These are phyloP conservation scores for Cordyceps fumosorosea DNA, from an alignment of 2,329 filamentous ascomycete species.

Conservation along the genomic window DNA sequence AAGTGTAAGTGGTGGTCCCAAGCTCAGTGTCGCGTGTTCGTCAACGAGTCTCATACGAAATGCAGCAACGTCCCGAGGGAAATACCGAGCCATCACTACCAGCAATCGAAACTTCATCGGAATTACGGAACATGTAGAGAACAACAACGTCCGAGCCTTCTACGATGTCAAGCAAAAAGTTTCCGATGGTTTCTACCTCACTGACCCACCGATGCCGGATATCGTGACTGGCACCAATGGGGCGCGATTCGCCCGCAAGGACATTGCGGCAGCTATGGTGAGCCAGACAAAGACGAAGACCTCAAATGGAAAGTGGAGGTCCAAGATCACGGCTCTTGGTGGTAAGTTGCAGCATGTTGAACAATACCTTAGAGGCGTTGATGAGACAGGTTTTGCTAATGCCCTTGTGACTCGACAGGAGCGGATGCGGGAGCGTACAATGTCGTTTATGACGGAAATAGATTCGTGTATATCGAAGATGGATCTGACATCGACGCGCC, in stretches of 20 bases:
- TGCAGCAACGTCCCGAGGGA: neutral
- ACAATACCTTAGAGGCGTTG: too few relatives aligned
- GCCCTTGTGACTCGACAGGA: too few relatives aligned
- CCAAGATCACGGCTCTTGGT: too few relatives aligned
- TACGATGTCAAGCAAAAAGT: neutral
- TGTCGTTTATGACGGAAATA: too few relatives aligned
- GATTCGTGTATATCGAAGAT: too few relatives aligned
- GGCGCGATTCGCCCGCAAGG: neutral
- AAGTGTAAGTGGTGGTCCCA: neutral
- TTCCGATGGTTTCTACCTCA: neutral
- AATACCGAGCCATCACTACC: neutral
- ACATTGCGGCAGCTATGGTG: neutral
- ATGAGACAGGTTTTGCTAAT: neutral
- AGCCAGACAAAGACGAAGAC: neutral
- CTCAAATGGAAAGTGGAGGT: neutral
- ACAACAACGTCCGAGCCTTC: neutral
- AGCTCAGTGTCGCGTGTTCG: neutral
- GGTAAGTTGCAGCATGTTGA: neutral
- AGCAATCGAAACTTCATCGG: neutral
- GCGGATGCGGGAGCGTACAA: too few relatives aligned
- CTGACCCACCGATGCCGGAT: neutral
- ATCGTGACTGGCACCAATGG: neutral
- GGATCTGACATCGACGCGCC: too few relatives aligned
- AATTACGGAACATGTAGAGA: neutral
- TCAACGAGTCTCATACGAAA: neutral